Base-by-base conservation (phyloP, 2,329 filamentous ascomycete genomes). In the Diaporthe sp. region DNA sequence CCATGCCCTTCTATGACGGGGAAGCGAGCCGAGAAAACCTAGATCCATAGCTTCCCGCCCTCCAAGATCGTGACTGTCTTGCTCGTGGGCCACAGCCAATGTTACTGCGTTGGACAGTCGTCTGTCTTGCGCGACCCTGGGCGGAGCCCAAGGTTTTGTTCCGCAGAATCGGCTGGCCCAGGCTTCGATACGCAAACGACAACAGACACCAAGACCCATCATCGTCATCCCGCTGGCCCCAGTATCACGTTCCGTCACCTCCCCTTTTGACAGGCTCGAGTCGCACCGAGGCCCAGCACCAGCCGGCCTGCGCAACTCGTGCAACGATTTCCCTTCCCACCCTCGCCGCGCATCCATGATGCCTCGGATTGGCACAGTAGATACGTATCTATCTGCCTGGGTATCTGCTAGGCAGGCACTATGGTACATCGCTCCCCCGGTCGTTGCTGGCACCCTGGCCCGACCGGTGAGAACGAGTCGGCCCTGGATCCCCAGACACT, bases 211-310 rank as follows among this genome's bases (percentile, higher is more conserved):
- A 65, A 44, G 37, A 28, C 57, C 65, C 31, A 57, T 34, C 67
- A 49, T 63, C 67, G 31, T 67, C 57, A 42, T 44, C 47, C 49
- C 37, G 34, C 55, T 37, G 37, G 49, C 15, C 49, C 28, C 12
- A 44, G n/a, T 15, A 49, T 51, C 73, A 76, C 75, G 75, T 76
- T 75, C 47, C n/a, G 31, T 58, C 53, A 34, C 39, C 44, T 57
- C 61, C 49, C 39, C 61, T 53, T 63, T 55, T 68, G 37, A 76
- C 75, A 75, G 75, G 75, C 75, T 63, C 57, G 20, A 31, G 53
- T 65, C 58, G 58, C 39, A 65, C 71, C 42, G 28, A 3, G 25
- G 22, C 57, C 42, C 39, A 53, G 57, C 44, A 42, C 28, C 53
- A 47, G 31, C 34, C 28, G 9, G 9, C 22, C 17, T 28, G 22